phyloP scores from a whole-genome alignment of 2,329 filamentous ascomycete species.

The Ciborinia camelliae region DNA sequence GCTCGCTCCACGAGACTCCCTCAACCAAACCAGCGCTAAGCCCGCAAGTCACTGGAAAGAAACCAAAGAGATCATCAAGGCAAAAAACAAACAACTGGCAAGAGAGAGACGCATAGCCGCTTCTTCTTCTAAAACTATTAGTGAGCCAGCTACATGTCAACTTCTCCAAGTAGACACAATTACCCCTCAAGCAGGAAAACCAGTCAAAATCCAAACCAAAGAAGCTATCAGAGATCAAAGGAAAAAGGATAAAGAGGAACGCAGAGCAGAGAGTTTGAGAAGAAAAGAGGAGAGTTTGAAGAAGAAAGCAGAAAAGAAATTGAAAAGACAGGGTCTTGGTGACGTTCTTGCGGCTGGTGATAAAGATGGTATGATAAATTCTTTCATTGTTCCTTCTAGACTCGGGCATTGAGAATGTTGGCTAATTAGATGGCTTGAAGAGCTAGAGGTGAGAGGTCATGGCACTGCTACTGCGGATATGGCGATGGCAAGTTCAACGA shows the following conservation, averaged over 20 bases:
- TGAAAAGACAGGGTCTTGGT: not conserved
- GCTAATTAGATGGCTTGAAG: not conserved
- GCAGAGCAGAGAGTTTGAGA: slow-evolving; percentile 24
- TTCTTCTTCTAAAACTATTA: not conserved
- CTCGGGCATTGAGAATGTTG: not conserved
- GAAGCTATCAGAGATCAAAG: slow-evolving; percentile 27
- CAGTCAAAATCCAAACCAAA: slow-evolving; percentile 21
- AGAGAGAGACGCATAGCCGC: not conserved
- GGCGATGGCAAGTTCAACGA: not conserved
- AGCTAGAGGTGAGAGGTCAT: not conserved
- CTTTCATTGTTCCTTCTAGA: not conserved
- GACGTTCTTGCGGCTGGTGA: not conserved
- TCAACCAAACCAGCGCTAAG: not conserved
- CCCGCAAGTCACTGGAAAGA: not conserved
- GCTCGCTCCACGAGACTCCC: not conserved
- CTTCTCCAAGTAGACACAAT: not conserved
- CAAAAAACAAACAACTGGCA: not conserved
- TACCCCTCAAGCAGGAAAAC: not conserved
- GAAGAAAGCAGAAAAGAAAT: not conserved
- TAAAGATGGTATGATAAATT: not conserved
- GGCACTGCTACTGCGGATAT: not conserved
- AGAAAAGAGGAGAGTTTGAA: not conserved
- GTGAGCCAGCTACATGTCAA: not conserved
- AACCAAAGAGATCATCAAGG: not conserved
- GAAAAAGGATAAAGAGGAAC: slow-evolving; percentile 27